Evolutionary conservation across 169 alveolate species (phyloP), one percentile per base, ranked within the genome.

Genomic region (Prorocentrum cordatum): DNA sequence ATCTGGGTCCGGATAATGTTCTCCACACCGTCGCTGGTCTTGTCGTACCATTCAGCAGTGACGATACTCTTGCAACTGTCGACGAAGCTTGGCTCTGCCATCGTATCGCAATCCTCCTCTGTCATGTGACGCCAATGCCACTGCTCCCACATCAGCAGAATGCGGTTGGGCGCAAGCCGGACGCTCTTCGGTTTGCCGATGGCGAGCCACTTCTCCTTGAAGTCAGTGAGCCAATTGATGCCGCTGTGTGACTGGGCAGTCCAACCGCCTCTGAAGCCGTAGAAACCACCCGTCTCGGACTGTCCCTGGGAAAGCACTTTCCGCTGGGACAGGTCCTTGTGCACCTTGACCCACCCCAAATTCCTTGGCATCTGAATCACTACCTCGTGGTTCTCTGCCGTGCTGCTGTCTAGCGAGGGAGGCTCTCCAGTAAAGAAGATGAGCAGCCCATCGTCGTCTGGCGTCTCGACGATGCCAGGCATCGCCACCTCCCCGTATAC

Each of bases 401-500:
- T 39, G 32, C 50, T 42, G 50, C 45, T 79, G 75, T 79, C 89
- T 66, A 79, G 67, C 26, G 89, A 66, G 27, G 89, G 89, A 32
- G 45, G 1, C 58, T 79, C 89, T 3, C 77, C 77, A 0, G 89
- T 66, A 7, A 59, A 77, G 87, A 77, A 77, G 67, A 77, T 26
- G 18, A 36, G 79, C 26, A 71, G 9, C 3, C 79, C 71, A 24
- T 24, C 58, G 12, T 35, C 31, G 20, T 20, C 32, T n/a, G n/a
- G n/a, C 22, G 29, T 42, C 32, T 77, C 87, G 31, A 38, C 59
- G 2, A 79, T 61, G 35, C 89, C 89, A 3, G 89, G 89, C 27
- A 59, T 73, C 2, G 77, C 89, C 89, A 79, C n/a, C 77, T 79
- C 89, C 12, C 77, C 61, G 47, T 79, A 79, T 47, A 59, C 45